These are phyloP conservation scores for Albugo laibachii DNA, from an alignment of 352 stramenopile species.

Conservation along the genomic window DNA sequence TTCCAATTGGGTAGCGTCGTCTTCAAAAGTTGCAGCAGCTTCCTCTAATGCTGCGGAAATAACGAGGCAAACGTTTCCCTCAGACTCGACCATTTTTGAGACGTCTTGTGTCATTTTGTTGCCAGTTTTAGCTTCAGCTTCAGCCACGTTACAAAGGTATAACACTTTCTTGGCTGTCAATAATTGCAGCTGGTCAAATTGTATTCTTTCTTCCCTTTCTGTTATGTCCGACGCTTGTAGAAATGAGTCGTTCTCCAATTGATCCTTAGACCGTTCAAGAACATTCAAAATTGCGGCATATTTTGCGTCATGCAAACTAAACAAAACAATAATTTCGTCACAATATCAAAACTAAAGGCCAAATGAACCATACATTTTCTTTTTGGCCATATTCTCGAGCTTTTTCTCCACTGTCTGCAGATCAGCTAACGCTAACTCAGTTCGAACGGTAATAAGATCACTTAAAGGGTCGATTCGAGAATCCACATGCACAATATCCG, in stretches of 20 bases:
- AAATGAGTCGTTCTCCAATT: conserved; percentile 75
- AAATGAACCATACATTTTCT: conserved; percentile 31
- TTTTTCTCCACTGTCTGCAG: conserved; percentile 61
- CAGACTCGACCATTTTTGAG: conserved; percentile 32
- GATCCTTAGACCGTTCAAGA: conserved; percentile 29
- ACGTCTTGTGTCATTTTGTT: conserved; percentile 86
- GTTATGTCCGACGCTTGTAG: conserved; percentile 31
- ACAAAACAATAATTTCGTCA: neutral
- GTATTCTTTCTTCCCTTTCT: conserved; percentile 68
- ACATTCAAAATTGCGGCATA: conserved; percentile 29
- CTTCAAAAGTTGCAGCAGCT: conserved; percentile 56
- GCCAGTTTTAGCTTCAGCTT: conserved; percentile 83
- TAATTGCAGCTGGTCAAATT: conserved; percentile 65
- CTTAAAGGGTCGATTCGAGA: conserved; percentile 87
- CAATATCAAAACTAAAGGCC: neutral
- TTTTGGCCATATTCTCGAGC: conserved; percentile 41
- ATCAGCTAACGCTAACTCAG: conserved; percentile 89
- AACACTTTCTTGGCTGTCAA: conserved; percentile 90
- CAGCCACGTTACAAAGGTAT: conserved; percentile 94
- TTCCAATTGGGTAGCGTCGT: conserved; percentile 83
- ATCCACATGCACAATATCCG: conserved; percentile 96
- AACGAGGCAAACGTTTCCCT: conserved; percentile 46
- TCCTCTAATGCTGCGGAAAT: conserved; percentile 66
- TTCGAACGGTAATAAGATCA: conserved; percentile 97
- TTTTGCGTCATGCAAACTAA: conserved; percentile 31